These are phyloP conservation scores for Golubevia sp. DNA, from an alignment of 1,284 basidiomycete species.

Conservation along the genomic window DNA sequence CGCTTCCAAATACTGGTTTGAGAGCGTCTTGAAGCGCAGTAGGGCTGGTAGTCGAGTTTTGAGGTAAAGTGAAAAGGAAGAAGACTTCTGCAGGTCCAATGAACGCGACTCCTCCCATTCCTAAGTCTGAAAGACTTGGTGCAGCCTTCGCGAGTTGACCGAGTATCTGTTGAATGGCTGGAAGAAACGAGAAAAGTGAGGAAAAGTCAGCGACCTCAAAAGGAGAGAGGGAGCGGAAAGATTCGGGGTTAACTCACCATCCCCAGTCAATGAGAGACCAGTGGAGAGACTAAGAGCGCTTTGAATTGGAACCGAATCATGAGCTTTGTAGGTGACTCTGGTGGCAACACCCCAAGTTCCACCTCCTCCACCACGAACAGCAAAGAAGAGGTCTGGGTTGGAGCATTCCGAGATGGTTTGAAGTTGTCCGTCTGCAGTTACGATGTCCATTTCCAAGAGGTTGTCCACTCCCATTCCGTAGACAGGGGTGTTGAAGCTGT, in stretches of 20 bases:
- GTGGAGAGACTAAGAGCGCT: neutral
- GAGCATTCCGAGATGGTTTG: neutral
- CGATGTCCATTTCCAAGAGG: neutral
- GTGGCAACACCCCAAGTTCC: neutral
- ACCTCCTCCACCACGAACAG: neutral
- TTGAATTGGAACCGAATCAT: neutral
- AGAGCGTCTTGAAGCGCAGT: neutral
- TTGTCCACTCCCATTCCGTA: neutral
- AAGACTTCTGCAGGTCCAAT: neutral
- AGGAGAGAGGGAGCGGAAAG: too few species aligned
- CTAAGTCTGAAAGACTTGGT: neutral
- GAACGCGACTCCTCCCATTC: neutral
- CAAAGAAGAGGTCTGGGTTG: conserved; percentile 2
- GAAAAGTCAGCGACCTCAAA: too few species aligned
- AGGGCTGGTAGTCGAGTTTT: neutral
- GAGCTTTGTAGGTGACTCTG: conserved; percentile 1
- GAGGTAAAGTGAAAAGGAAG: neutral
- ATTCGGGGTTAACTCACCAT: too few species aligned
- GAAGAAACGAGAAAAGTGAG: too few species aligned
- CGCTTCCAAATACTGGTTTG: neutral
- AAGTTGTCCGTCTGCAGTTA: neutral
- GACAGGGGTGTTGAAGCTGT: neutral
- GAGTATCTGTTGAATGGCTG: neutral
- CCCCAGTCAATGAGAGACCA: neutral
- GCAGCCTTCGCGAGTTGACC: neutral